Evolutionary conservation across 2,329 filamentous ascomycete species (phyloP).

Genomic region (Emmonsia crescens): DNA sequence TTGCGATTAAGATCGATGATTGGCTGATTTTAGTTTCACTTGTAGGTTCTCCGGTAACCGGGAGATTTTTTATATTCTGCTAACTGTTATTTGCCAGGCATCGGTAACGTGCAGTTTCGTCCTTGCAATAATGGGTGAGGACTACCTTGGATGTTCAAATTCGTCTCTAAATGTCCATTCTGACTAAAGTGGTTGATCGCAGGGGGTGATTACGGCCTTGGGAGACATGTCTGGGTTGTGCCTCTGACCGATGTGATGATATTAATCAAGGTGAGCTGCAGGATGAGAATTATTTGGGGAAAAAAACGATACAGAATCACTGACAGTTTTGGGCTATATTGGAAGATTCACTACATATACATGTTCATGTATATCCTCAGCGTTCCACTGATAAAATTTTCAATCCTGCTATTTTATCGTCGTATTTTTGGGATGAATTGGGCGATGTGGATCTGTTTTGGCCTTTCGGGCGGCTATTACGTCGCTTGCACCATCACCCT

Average conservation of each 20-base stretch:
- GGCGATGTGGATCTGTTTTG: slow-evolving; percentile 5
- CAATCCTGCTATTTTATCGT: slow-evolving; percentile 12
- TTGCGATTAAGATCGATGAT: slow-evolving; percentile 9
- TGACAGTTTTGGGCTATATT: not conserved
- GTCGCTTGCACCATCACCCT: slow-evolving; percentile 8
- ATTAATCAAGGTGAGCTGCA: not conserved
- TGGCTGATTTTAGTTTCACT: slow-evolving; percentile 9
- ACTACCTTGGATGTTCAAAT: not conserved
- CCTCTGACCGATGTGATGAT: not conserved
- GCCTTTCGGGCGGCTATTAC: slow-evolving; percentile 8
- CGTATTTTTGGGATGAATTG: slow-evolving; percentile 9
- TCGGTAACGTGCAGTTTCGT: not conserved
- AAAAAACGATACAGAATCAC: not conserved
- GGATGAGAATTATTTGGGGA: not conserved
- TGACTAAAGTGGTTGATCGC: not conserved
- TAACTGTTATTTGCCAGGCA: not conserved
- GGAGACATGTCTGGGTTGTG: slow-evolving; percentile 7
- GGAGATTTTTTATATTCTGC: not conserved
- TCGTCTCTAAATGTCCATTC: not conserved
- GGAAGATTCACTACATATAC: slow-evolving; percentile 3
- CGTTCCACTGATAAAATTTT: slow-evolving; percentile 10
- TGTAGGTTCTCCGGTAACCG: slow-evolving; percentile 1
- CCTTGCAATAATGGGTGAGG: slow-evolving; percentile 1
- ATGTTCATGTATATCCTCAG: slow-evolving; percentile 6
- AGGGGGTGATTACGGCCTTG: slow-evolving; percentile 6